Percentiles rank a stretch among this genome's conserved stretches.
These are phyloP conservation scores for Gossypium schwendimanii DNA, from an alignment of 441 rosid genomes.

Conservation along the genomic window DNA sequence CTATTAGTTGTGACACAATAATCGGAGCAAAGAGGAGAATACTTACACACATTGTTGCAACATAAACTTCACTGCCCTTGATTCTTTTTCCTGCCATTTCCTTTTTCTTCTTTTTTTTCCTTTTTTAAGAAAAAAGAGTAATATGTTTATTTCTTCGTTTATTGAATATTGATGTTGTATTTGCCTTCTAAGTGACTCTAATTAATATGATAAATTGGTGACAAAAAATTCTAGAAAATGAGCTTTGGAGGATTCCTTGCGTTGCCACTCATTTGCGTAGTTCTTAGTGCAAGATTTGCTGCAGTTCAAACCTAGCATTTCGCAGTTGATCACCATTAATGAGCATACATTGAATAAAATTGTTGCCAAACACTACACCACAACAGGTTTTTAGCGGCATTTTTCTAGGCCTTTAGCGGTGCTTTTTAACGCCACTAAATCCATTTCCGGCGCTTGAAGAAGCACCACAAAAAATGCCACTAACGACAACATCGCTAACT, in stretches of 20 bases:
- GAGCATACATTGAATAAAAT: too few relatives aligned
- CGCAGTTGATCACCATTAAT: too few relatives aligned
- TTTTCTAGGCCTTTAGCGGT: too few relatives aligned
- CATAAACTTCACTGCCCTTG: not conserved
- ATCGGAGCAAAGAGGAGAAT: slow-evolving; percentile 7
- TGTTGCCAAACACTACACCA: too few relatives aligned
- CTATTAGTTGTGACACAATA: slow-evolving; percentile 18
- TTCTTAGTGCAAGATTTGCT: too few relatives aligned
- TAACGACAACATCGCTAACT: too few relatives aligned
- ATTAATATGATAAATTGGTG: not conserved
- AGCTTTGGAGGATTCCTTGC: not conserved
- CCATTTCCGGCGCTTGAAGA: too few relatives aligned
- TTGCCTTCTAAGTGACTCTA: not conserved
- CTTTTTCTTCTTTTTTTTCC: not conserved
- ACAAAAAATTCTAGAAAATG: not conserved
- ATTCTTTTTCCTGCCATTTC: not conserved
- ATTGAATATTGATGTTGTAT: not conserved
- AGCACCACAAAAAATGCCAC: too few relatives aligned
- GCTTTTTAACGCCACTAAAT: too few relatives aligned
- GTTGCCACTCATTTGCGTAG: not conserved
- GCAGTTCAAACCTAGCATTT: too few relatives aligned
- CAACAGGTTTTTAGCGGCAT: too few relatives aligned
- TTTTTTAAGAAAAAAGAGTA: not conserved
- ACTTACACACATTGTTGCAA: not conserved
- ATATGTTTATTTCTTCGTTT: not conserved